Base-by-base conservation (phyloP, 1,284 basidiomycete species). In the Cutaneotrichosporon cyanovorans region DNA sequence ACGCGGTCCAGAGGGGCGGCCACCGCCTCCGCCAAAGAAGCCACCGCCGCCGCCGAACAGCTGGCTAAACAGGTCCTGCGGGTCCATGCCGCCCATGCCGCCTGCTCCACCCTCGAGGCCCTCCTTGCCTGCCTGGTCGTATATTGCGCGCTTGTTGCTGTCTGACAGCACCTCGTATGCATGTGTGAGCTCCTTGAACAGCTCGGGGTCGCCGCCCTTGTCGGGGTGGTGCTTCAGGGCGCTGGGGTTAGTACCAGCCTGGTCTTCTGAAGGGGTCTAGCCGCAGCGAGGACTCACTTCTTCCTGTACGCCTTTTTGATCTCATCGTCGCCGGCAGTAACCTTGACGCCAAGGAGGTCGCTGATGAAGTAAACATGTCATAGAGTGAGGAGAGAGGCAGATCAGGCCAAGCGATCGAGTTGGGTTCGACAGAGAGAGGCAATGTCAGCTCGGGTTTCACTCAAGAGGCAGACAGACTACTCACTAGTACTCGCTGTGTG, bases 151-250 rank as follows among this genome's bases (percentile, higher is more conserved):
- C 69, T 88, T 92, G 62, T 92, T 81, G 15, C 82, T 69, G 69
- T 98, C 93, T 31, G 91, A 90, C 15, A 99, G 78, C 41, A 96
- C 77, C 75, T 98, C 91, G 68, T 98, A 99, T 85, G 91, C 92
- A 75, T 93, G 86, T 14, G 92, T 93, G 50, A 97, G 84, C 69
- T 95, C 89, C 71, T 98, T 97, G 85, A 98, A 98, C 52, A 86
- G 73, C 73, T 98, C 95, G 40, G 89, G 89, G 68, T 96, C 91
- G 55, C 91, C 91, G 51, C 91, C 89, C 76, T 96, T 96, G 79
- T 97, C 93, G 33, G 92, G 93, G 72, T 96, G 93, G 55, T 87
- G 73, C 56, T 83, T 80, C 50, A 95, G 74, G n/a, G 89, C 88
- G 69, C 88, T 91, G 57, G 11, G 52, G 55, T 55, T 56, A 55